phyloP scores from a whole-genome alignment of 805 yeast genomes.

The Teunomyces atbi region DNA sequence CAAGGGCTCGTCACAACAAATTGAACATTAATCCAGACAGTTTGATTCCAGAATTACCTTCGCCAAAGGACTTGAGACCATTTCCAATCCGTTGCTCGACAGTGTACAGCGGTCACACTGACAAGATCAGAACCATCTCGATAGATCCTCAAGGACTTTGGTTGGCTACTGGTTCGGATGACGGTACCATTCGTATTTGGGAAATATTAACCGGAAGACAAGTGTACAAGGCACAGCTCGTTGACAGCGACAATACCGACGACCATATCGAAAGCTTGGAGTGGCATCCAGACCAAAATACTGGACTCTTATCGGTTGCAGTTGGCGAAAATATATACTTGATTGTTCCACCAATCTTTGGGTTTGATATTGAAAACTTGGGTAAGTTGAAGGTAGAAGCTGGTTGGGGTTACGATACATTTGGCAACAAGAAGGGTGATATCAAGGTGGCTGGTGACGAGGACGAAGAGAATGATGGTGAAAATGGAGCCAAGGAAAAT shows the following conservation, averaged over 20 bases:
- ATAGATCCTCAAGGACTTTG: conserved; percentile 89
- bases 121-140: conserved; percentile 75
- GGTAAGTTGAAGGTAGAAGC: conserved; percentile 78
- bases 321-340: conserved; percentile 80
- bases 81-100: conserved; percentile 93
- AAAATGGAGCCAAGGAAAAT: conserved; percentile 13
- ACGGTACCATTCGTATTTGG: conserved; percentile 95
- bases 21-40: conserved; percentile 94
- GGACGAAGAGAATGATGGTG: conserved; percentile 29
- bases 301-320: conserved; percentile 80
- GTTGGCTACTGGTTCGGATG: conserved; percentile 98
- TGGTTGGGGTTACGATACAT: conserved; percentile 86
- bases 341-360: conserved; percentile 88
- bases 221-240: conserved; percentile 61
- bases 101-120: conserved; percentile 77
- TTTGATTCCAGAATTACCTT: conserved; percentile 91
- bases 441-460: conserved; percentile 40
- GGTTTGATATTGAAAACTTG: conserved; percentile 78
- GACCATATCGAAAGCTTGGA: conserved; percentile 78
- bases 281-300: conserved; percentile 81
- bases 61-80: conserved; percentile 94
- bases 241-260: conserved; percentile 54
- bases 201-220: conserved; percentile 94
- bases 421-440: conserved; percentile 50
- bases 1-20: conserved; percentile 89